Base-by-base conservation (phyloP, 129 eudicot genomes). In the Escallonia rubra region DNA sequence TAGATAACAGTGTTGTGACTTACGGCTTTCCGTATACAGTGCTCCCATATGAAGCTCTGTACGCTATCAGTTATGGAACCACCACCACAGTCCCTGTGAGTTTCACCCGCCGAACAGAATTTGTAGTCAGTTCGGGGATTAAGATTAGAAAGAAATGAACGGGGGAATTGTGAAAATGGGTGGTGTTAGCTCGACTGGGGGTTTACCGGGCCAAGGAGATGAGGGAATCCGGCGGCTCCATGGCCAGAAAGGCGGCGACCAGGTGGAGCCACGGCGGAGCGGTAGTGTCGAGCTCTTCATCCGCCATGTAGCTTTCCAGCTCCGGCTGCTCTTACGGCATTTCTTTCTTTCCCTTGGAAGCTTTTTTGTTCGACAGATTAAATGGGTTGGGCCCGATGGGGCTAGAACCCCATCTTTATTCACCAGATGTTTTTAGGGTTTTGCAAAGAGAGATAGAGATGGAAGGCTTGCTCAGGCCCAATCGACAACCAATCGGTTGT, bases 51-150 rank as follows among this genome's bases (percentile, higher is more conserved):
- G 79, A 82, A 88, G 9, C 81, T 69, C 82, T 92, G 98, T 42
- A 88, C 91, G 11, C 46, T 72, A 79, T 92, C 89, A n/a, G 95
- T 83, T 38, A 92, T 60, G 16, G 84, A 80, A 72, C 96, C 98
- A 14, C 91, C 84, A 43, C 95, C 95, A 48, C 83, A 80, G 6
- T 77, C 82, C 82, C 98, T 91, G 65, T 23, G 52, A 60, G 61
- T 66, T 74, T 53, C 47, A 40, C 8, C 40, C 54, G 43, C 56
- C 47, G 47, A 66, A 42, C 7, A 65, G n/a, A 58, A 59, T 38
- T 43, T 50, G 8, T 7, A 51, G 41, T 63, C 40, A 60, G 49
- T 61, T 15, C 51, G 41, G 8, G 6, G 6, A 16, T 50, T 50
- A 39, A 34, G 12, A 67, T 4, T 50, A 44, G 58, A 53, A 48